Conservation (phyloP, 768 basidiomycete genomes). For the Lentinula sp. region DNA sequence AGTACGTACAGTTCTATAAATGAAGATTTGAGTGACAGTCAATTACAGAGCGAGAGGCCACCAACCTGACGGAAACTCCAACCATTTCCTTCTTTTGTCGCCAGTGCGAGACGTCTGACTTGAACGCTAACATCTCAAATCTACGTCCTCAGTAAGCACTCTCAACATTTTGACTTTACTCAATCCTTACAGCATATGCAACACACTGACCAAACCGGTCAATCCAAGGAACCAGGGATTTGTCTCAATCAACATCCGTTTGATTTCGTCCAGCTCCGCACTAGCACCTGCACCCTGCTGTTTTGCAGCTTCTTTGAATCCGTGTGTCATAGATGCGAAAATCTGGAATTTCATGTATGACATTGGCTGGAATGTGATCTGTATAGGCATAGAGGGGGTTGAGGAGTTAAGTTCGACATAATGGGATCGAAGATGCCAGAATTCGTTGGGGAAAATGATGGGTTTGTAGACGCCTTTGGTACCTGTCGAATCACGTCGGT, state of each 20-base stretch:
- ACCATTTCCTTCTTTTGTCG: slow-evolving; percentile 90
- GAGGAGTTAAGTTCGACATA: slow-evolving; percentile 84
- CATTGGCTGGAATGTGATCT: slow-evolving; percentile 81
- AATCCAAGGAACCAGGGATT: slow-evolving; percentile 84
- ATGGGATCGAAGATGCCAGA: slow-evolving; percentile 85
- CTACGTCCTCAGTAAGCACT: slow-evolving; percentile 27
- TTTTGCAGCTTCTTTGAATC: slow-evolving; percentile 83
- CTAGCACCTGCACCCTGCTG: slow-evolving; percentile 55
- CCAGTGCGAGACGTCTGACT: slow-evolving; percentile 94
- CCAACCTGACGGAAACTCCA: slow-evolving; percentile 86
- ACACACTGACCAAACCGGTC: slow-evolving; percentile 77
- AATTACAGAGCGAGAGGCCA: not conserved
- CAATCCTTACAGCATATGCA: slow-evolving; percentile 75
- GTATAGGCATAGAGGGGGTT: slow-evolving; percentile 70
- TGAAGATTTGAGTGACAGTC: slow-evolving; percentile 4
- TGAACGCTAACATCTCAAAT: slow-evolving; percentile 96
- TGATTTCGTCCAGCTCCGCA: slow-evolving; percentile 90
- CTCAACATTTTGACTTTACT: not conserved
- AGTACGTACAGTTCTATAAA: slow-evolving; percentile 46
- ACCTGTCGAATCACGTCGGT: slow-evolving; percentile 56
- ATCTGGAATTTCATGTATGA: slow-evolving; percentile 84
- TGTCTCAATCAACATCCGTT: slow-evolving; percentile 87
- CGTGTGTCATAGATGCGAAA: slow-evolving; percentile 76
- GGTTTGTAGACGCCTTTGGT: slow-evolving; percentile 76
- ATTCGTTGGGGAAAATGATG: slow-evolving; percentile 89